These are phyloP conservation scores for Candida awuae DNA, from an alignment of 805 yeast genomes.

Conservation along the genomic window DNA sequence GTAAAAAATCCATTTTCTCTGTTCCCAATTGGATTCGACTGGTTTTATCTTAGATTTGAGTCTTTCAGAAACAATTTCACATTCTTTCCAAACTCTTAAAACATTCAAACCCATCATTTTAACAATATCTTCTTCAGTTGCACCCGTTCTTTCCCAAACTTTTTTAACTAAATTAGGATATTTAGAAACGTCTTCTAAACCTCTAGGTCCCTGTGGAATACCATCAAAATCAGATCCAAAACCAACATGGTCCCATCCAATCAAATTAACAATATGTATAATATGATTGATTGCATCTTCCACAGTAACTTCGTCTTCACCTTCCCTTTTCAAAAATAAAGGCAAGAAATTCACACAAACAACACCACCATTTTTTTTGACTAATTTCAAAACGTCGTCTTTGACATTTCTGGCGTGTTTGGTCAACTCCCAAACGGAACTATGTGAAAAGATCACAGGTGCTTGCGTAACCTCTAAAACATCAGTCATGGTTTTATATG, in stretches of 20 bases:
- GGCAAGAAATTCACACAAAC: constrained; percentile 43
- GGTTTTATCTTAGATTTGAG: constrained; percentile 16
- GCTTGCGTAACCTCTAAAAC: constrained; percentile 33
- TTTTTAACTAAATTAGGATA: constrained; percentile 40
- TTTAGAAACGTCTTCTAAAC: constrained; percentile 48
- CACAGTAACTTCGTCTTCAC: constrained; percentile 34
- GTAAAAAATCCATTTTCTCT: constrained; percentile 35
- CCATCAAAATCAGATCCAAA: constrained; percentile 51
- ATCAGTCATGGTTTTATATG: constrained; percentile 43
- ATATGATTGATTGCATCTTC: constrained; percentile 44
- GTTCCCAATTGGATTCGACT: constrained; percentile 36
- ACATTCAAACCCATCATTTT: constrained; percentile 40
- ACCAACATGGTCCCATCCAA: constrained; percentile 49
- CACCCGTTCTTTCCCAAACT: constrained; percentile 27
- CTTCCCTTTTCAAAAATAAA: constrained; percentile 26
- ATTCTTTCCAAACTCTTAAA: constrained; percentile 39
- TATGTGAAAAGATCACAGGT: constrained; percentile 46
- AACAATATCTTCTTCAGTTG: constrained; percentile 37
- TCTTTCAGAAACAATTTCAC: constrained; percentile 27
- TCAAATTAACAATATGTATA: constrained; percentile 33
- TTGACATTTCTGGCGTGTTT: constrained; percentile 40
- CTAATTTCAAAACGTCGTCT: constrained; percentile 36
- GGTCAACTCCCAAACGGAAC: constrained; percentile 36
- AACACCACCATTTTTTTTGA: constrained; percentile 41
- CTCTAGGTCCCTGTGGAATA: constrained; percentile 36